Base-by-base conservation (phyloP, 2,329 filamentous ascomycete species). In the Cryphonectria radicalis region DNA sequence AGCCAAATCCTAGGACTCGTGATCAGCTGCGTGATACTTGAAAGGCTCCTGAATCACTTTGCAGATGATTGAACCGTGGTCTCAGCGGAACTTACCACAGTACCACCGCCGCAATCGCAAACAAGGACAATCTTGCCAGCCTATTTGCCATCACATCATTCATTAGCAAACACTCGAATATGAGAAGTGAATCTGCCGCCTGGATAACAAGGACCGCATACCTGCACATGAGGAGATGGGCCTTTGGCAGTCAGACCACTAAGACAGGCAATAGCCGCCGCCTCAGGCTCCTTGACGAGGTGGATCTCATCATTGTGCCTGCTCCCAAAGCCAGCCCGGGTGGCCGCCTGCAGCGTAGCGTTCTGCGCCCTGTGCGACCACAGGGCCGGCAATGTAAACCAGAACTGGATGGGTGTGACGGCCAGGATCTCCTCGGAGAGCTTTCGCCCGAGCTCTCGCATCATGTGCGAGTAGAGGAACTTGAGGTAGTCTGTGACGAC, bases 331-430 rank as follows among this genome's bases (percentile, higher is more conserved):
- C 64, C 64, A n/a, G 64, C 64, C 42, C n/a, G 10, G 3, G 50
- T 46, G n/a, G 64, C 64, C 32, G 64, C 64, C 37, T 66, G 43
- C n/a, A 37, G 32, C 22, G 64, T 66, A 25, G 64, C 64, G 35
- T 50, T 37, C 64, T 66, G 64, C 11, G 64, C 64, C 43, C 50
- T 55, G 28, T 53, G 43, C 1, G 64, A 66, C 64, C 64, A 66
- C 46, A 66, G 22, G 6, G 64, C 64, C 28, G 64, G 64, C 10
- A 53, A 35, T 28, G 64, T 66, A 46, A 66, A 66, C 64, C 64
- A 66, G n/a, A 66, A 66, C 28, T 66, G 64, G 4, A 66, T 66
- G 25, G 64, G 64, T 11, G 64, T 66, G 64, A 66, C 43, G n/a
- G 43, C 35, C 8, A 66, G 19, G 28, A 66, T 66, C 43, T 50